Conservation (phyloP, 192 early-diverging fungal genomes). For the Coemansia sp. region DNA sequence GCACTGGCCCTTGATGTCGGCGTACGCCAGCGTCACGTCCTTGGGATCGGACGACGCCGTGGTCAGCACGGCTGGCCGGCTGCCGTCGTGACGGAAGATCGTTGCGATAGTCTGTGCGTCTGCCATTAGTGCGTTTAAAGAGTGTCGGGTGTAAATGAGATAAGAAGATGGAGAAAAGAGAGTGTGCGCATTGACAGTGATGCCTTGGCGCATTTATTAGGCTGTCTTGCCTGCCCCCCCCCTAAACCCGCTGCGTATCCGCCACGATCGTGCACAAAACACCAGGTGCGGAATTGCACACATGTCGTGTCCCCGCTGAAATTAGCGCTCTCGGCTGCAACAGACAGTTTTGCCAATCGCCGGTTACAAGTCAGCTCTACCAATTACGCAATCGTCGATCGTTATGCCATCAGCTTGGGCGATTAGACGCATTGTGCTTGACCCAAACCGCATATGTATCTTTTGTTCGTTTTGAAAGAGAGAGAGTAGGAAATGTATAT, state of each 20-base stretch:
- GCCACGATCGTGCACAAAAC: no score
- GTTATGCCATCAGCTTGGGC: no score
- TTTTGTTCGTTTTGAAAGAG: not conserved
- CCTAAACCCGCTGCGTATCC: not conserved
- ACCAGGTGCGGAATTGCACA: no score
- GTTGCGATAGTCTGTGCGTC: conserved; percentile 33
- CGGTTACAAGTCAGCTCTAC: no score
- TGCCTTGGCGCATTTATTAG: not conserved
- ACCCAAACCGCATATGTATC: no score
- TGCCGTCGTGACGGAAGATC: conserved; percentile 24
- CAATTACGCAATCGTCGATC: no score
- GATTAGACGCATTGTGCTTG: not conserved
- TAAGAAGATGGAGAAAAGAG: not conserved
- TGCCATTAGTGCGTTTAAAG: not conserved
- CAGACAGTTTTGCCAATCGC: no score
- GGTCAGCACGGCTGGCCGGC: conserved; percentile 36
- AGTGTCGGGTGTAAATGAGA: not conserved
- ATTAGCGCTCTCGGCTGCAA: no score
- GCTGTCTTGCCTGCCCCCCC: not conserved
- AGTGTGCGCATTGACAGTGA: not conserved
- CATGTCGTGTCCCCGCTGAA: no score
- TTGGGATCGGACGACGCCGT: conserved; percentile 42
- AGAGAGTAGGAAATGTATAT: no score
- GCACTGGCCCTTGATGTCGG: conserved; percentile 41
- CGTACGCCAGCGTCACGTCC: conserved; percentile 36